Percentiles rank a stretch among this genome's conserved stretches.
Conservation (phyloP, 306 rosid species). For the Fragaria vesca region DNA sequence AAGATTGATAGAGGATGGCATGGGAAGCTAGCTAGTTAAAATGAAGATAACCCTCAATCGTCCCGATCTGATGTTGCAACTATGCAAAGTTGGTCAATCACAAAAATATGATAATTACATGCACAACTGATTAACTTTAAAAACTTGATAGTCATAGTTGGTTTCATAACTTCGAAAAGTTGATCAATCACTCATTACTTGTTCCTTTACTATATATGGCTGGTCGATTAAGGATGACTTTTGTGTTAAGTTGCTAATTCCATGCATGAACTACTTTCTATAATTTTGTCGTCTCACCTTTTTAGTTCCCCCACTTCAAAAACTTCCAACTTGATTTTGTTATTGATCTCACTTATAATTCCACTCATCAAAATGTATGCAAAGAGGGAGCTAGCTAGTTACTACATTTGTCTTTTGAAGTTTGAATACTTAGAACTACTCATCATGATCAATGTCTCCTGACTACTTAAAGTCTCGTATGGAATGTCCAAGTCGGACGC, state of each 20-base stretch:
- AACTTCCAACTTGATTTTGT: not conserved
- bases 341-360: not conserved
- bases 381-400: not conserved
- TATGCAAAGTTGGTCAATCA: not conserved
- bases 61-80: not conserved
- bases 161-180: not conserved
- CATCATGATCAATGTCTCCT: not conserved
- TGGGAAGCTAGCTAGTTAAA: not conserved
- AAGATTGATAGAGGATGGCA: not conserved
- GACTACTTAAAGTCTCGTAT: not conserved
- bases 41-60: not conserved
- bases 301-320: not conserved
- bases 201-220: too few species aligned
- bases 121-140: not conserved
- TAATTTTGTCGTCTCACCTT: not conserved
- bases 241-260: not conserved
- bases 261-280: not conserved
- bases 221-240: not conserved
- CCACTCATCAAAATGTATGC: not conserved
- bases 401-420: not conserved
- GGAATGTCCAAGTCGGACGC: slow-evolving; percentile 4
- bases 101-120: not conserved
- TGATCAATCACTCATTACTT: not conserved
- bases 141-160: not conserved
- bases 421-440: not conserved